Evolutionary conservation across 2,329 filamentous ascomycete genomes (phyloP).

Genomic region (Colletotrichum somersetense): DNA sequence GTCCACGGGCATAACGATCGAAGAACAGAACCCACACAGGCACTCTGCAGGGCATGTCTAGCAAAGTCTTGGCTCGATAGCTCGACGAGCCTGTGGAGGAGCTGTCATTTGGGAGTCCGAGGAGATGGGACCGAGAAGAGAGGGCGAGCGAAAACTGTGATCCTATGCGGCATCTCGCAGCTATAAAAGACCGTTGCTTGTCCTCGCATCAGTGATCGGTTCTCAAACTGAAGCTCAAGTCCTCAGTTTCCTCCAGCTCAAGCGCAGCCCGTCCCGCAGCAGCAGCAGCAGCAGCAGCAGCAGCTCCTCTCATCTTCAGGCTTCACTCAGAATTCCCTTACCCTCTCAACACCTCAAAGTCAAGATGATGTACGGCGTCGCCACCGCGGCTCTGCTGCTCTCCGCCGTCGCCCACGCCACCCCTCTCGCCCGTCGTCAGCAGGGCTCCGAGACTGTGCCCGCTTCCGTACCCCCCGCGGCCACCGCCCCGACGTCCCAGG

Average conservation of each 20-base stretch:
- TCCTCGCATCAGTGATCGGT: neutral
- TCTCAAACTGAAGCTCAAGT: slow-evolving; percentile 10
- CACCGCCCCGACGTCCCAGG: slow-evolving; percentile 42
- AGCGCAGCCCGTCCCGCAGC: neutral
- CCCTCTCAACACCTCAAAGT: neutral
- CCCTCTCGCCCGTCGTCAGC: slow-evolving; percentile 46
- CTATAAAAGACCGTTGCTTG: slow-evolving; percentile 34
- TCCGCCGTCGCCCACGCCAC: slow-evolving; percentile 45
- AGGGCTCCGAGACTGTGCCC: slow-evolving; percentile 42
- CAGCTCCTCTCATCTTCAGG: neutral
- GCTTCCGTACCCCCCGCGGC: slow-evolving; percentile 34
- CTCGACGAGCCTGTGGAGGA: neutral
- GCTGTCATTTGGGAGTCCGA: neutral
- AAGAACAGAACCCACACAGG: slow-evolving; percentile 19
- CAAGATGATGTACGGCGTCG: slow-evolving; percentile 40
- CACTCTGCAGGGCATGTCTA: slow-evolving; percentile 8
- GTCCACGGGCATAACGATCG: neutral
- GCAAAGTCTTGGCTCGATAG: slow-evolving; percentile 28
- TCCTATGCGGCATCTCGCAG: slow-evolving; percentile 18
- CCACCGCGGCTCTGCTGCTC: slow-evolving; percentile 44
- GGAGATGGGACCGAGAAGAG: neutral
- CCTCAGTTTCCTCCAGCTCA: neutral
- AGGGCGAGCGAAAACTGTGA: neutral
- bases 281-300: neutral
- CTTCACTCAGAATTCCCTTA: neutral